Conservation (phyloP, 176 grass and related monocot genomes). For the Carex myosuroides region DNA sequence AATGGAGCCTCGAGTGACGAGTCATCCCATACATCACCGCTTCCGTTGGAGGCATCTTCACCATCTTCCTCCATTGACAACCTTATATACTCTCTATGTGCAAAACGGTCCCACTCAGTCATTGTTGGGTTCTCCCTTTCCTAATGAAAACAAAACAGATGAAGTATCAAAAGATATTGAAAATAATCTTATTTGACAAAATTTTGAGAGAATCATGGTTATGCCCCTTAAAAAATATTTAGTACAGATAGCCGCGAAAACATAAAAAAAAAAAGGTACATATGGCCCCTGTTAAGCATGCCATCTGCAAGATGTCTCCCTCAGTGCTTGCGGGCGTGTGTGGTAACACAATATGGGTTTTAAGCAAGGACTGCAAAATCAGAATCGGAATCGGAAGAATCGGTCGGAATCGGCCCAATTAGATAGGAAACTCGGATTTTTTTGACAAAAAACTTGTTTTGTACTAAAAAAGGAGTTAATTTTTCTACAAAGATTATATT, state of each 20-base stretch:
- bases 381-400: too few relatives aligned
- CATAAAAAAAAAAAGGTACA: neutral
- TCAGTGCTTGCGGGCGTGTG: too few relatives aligned
- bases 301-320: neutral
- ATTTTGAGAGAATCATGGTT: neutral
- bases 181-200: neutral
- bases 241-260: neutral
- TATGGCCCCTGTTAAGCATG: neutral
- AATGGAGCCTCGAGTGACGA: slow-evolving; percentile 86
- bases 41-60: slow-evolving; percentile 99
- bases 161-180: neutral
- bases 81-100: slow-evolving; percentile 97
- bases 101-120: slow-evolving; percentile 98
- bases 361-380: too few relatives aligned
- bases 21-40: slow-evolving; percentile 99
- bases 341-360: neutral
- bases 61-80: slow-evolving; percentile 99
- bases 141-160: slow-evolving; percentile 32
- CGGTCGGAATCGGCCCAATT: too few relatives aligned
- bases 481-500: too few relatives aligned
- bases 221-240: neutral
- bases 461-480: too few relatives aligned
- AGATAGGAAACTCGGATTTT: too few relatives aligned
- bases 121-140: slow-evolving; percentile 95
- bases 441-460: too few relatives aligned